Conservation (phyloP, 2,329 filamentous ascomycete genomes). For the Stylonectria norvegica region DNA sequence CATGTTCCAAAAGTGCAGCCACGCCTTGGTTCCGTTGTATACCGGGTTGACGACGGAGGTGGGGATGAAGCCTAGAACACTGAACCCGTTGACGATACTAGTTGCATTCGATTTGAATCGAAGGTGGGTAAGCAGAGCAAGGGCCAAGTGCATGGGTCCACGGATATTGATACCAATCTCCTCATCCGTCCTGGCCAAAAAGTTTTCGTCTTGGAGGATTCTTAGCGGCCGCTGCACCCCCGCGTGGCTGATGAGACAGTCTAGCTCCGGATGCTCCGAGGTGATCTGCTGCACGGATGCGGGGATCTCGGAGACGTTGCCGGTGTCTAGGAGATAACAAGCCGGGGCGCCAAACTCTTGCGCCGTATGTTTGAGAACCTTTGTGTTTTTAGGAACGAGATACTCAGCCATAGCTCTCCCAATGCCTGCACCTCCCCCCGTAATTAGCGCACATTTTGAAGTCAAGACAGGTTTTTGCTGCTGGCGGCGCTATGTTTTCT, state of each 20-base stretch:
- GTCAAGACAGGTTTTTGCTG: no score
- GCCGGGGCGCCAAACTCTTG: constrained; percentile 42
- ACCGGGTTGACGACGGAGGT: constrained; percentile 53
- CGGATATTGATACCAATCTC: constrained; percentile 58
- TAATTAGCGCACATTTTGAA: constrained; percentile 47
- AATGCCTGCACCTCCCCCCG: constrained; percentile 51
- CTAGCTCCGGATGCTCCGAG: constrained; percentile 45
- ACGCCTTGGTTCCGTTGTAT: constrained; percentile 59
- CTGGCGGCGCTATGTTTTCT: no score
- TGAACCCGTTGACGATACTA: constrained; percentile 55
- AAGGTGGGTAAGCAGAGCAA: constrained; percentile 49
- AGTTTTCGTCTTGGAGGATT: constrained; percentile 38
- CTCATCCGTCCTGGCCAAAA: constrained; percentile 50
- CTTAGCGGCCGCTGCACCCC: constrained; percentile 54
- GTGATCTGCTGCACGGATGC: constrained; percentile 44
- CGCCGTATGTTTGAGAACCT: constrained; percentile 45
- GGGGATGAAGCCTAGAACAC: constrained; percentile 51
- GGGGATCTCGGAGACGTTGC: constrained; percentile 41
- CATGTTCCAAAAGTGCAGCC: constrained; percentile 55
- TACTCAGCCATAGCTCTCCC: constrained; percentile 47
- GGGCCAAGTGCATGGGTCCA: constrained; percentile 53
- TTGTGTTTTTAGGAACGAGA: constrained; percentile 44
- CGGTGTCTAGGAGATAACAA: constrained; percentile 53
- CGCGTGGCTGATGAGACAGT: constrained; percentile 59
- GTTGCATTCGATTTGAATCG: constrained; percentile 37